Evolutionary conservation across 345 rosid species (phyloP), one percentile per base, ranked within the genome.

Genomic region (Theobroma cacao): DNA sequence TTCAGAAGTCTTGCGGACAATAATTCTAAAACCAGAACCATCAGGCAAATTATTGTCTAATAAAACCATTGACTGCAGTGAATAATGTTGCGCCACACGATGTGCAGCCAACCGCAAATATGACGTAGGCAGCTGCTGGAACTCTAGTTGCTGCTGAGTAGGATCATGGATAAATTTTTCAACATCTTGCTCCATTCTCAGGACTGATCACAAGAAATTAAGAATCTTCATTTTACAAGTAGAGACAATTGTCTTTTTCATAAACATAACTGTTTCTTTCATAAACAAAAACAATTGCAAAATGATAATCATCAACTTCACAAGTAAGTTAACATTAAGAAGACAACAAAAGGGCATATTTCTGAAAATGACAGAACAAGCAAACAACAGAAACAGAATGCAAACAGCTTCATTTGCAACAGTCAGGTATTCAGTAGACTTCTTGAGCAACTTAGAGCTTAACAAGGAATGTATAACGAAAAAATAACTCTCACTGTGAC

Each of bases 71-170:
- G 97, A 92, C 78, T 89, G 97, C 79, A 92, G 75, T 3, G 91
- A 86, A 80, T 89, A 92, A 84, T 92, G 97, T 80, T 92, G 97
- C 0, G 97, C 97, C 63, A 92, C 92, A 55, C 97, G 97, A 69
- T 92, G 97, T 45, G 94, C 97, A 80, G 97, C 97, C 86, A 92
- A 78, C 72, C 97, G 82, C 40, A 92, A 74, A 81, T 92, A 92
- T 53, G 97, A 92, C 11, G 97, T 92, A 33, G 97, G 94, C 63
- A 92, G 84, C 86, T 90, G 94, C 83, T 87, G 92, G 82, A 92
- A 92, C 83, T 92, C 97, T 45, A 90, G 50, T 80, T 90, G 97
- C 79, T 89, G 89, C 71, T 83, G 89, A 12, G 76, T 77, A 1
- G 97, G 91, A 67, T 90, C 93, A 30, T 82, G 80, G 10, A 92